These are phyloP conservation scores for Asclepias syriaca DNA, from an alignment of 257 asterid genomes.

Conservation along the genomic window DNA sequence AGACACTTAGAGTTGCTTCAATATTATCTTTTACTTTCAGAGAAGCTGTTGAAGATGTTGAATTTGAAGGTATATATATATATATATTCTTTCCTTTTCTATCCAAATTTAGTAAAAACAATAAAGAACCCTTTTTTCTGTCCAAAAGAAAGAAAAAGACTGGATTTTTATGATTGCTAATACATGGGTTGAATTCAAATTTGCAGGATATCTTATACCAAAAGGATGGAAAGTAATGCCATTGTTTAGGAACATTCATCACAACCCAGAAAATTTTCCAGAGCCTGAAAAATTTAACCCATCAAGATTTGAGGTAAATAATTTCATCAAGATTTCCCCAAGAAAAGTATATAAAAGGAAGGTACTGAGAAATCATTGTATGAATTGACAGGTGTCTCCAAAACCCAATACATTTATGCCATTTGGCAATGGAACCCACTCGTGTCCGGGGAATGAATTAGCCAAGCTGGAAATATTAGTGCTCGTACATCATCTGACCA, in stretches of 20 bases:
- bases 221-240: constrained; percentile 98
- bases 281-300: constrained; percentile 98
- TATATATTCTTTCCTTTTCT: no score
- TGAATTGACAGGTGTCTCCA: constrained; percentile 52
- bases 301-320: constrained; percentile 86
- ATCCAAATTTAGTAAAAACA: no score
- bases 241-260: constrained; percentile 86
- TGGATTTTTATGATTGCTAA: no score
- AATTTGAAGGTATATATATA: constrained; percentile 27
- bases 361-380: background rate
- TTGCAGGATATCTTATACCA: constrained; percentile 70
- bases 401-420: constrained; percentile 95
- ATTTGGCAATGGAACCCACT: constrained; percentile 89
- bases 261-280: constrained; percentile 73
- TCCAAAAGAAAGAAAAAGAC: no score
- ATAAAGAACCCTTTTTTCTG: no score
- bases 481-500: constrained; percentile 82
- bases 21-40: constrained; percentile 42
- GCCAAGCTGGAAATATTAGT: constrained; percentile 92
- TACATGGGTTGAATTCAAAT: no score
- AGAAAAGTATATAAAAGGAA: no score
- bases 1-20: constrained; percentile 39
- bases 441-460: constrained; percentile 93
- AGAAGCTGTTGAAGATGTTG: constrained; percentile 47
- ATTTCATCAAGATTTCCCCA: background rate